Evolutionary conservation across 1,284 basidiomycete genomes (phyloP).

Genomic region (Puccinia coronata): DNA sequence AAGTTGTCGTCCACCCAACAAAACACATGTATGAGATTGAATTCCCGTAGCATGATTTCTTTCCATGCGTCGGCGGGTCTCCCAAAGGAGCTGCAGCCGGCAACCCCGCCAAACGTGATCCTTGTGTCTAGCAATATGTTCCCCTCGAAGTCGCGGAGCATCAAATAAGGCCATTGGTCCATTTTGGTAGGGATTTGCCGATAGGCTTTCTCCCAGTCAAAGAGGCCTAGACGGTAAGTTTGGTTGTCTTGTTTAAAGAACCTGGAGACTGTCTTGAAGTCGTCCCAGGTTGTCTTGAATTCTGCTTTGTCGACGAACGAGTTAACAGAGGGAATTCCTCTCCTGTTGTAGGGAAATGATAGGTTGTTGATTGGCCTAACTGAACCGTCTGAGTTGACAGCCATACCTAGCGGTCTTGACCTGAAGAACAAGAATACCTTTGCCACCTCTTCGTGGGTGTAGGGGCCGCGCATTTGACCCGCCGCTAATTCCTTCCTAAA

Average conservation of each 20-base stretch:
- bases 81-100: slow-evolving; percentile 3
- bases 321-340: background rate
- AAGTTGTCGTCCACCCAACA: background rate
- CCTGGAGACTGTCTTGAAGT: background rate
- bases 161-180: background rate
- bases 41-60: background rate
- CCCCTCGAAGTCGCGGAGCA: background rate
- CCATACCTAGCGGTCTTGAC: slow-evolving; percentile 4
- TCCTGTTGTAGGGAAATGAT: background rate
- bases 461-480: background rate
- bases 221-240: background rate
- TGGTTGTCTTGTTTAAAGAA: background rate
- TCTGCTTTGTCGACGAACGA: background rate
- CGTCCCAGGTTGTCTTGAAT: background rate
- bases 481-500: background rate
- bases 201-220: too few species aligned
- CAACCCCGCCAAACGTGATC: background rate
- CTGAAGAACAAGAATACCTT: background rate
- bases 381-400: slow-evolving; percentile 18
- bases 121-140: background rate
- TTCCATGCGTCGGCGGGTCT: slow-evolving; percentile 19
- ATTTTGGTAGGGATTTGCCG: background rate
- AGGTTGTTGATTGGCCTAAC: slow-evolving; percentile 1
- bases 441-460: background rate
- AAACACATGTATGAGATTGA: too few species aligned